A percentile compares a stretch with the other conserved stretches of the same genome.
Evolutionary conservation across 805 yeast species (phyloP).

Genomic region (Kuraishia borneana): DNA sequence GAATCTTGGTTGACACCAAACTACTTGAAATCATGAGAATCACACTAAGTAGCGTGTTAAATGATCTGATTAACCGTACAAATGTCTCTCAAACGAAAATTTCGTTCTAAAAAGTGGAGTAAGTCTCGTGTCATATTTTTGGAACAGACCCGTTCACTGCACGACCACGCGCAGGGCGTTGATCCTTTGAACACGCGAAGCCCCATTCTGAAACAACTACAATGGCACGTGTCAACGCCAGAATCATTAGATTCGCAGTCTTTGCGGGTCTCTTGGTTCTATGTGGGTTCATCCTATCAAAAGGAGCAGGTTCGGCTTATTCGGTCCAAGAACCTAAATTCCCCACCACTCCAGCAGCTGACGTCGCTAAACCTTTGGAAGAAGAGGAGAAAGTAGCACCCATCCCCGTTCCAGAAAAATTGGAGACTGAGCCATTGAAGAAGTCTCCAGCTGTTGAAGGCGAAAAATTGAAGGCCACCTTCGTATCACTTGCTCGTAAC

Average conservation of each 20-base stretch:
- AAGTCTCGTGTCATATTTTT: too few relatives aligned
- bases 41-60: neutral
- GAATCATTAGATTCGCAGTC: constrained; percentile 34
- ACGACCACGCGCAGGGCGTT: too few relatives aligned
- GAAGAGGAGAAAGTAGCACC: constrained; percentile 2
- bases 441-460: constrained; percentile 4
- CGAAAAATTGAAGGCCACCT: constrained; percentile 58
- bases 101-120: too few relatives aligned
- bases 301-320: constrained; percentile 28
- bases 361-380: neutral
- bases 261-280: constrained; percentile 32
- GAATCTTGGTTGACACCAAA: too few relatives aligned
- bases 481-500: constrained; percentile 73
- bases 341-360: neutral
- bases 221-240: constrained; percentile 37
- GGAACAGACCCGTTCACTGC: too few relatives aligned
- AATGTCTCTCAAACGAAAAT: too few relatives aligned
- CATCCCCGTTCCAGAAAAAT: constrained; percentile 5
- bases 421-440: constrained; percentile 5
- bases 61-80: neutral
- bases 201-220: neutral
- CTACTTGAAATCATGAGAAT: too few relatives aligned
- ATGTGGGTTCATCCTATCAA: constrained; percentile 35
- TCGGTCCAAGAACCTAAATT: constrained; percentile 3
- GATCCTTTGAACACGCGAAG: neutral